These are phyloP conservation scores for Agaricus sinodeliciosus DNA, from an alignment of 768 basidiomycete genomes.

Conservation along the genomic window DNA sequence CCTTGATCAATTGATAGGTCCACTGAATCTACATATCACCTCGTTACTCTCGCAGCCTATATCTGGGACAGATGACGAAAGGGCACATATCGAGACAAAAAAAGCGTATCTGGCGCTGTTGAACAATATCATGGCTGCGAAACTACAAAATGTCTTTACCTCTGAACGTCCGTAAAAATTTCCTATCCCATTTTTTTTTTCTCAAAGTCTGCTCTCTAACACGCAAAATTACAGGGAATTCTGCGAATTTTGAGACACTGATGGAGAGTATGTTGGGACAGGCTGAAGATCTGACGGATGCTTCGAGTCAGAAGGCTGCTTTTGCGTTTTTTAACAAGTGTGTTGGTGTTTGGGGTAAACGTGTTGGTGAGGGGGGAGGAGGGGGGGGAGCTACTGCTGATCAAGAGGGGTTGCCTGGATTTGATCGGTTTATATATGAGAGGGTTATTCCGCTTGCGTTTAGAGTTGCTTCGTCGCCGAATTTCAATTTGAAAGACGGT, in stretches of 20 bases:
- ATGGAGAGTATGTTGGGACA: constrained; percentile 69
- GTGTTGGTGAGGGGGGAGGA: constrained; percentile 20
- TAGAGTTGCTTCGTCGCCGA: constrained; percentile 66
- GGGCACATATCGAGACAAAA: constrained; percentile 75
- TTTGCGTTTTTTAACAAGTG: constrained; percentile 71
- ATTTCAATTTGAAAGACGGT: constrained; percentile 86
- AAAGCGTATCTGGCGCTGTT: constrained; percentile 83
- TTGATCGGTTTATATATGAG: constrained; percentile 89
- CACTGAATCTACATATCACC: constrained; percentile 78
- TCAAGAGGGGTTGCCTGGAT: constrained; percentile 63
- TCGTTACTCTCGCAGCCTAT: constrained; percentile 74
- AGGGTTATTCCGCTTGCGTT: constrained; percentile 79
- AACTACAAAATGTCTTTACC: constrained; percentile 77
- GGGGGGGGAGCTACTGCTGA: constrained; percentile 16
- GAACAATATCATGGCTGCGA: constrained; percentile 74
- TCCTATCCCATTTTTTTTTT: not conserved
- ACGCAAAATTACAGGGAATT: constrained; percentile 26
- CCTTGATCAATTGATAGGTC: constrained; percentile 83
- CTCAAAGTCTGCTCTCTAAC: no score
- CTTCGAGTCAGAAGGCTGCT: constrained; percentile 70
- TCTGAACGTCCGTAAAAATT: constrained; percentile 69
- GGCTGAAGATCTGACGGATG: constrained; percentile 72
- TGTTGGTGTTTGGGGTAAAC: constrained; percentile 62
- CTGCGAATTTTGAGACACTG: constrained; percentile 63
- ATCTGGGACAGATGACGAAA: constrained; percentile 80